phyloP scores from a whole-genome alignment of 2,329 filamentous ascomycete species.

The Keithomyces neogunnii region DNA sequence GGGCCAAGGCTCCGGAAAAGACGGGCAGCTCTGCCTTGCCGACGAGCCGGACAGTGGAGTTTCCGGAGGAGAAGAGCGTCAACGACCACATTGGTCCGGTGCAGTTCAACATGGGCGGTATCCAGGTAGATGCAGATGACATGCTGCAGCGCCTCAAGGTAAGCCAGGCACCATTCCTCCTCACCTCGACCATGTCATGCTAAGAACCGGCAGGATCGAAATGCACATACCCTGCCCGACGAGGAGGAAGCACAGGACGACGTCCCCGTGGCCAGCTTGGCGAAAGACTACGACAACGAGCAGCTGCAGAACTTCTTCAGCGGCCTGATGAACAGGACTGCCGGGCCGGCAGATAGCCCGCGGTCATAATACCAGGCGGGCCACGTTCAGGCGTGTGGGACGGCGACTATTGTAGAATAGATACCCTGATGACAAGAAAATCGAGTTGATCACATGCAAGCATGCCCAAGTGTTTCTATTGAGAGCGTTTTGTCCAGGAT shows the following conservation, averaged over 20 bases:
- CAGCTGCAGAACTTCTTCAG: constrained; percentile 52
- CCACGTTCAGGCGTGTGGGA: background rate
- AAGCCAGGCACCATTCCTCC: constrained; percentile 9
- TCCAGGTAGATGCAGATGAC: constrained; percentile 90
- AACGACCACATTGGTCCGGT: constrained; percentile 87
- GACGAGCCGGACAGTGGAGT: constrained; percentile 19
- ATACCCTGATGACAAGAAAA: constrained; percentile 25
- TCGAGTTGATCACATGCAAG: background rate
- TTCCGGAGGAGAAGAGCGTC: constrained; percentile 37
- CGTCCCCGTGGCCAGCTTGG: constrained; percentile 31
- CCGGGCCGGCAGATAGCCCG: constrained; percentile 14
- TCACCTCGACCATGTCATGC: background rate
- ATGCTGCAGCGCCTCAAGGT: constrained; percentile 85
- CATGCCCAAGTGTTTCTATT: background rate
- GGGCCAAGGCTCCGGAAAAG: constrained; percentile 45
- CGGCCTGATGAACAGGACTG: constrained; percentile 49
- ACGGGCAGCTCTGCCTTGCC: constrained; percentile 13
- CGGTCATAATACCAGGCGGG: constrained; percentile 6
- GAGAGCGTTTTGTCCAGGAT: background rate
- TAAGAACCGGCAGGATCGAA: constrained; percentile 41
- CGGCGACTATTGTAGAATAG: constrained; percentile 27
- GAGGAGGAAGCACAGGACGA: constrained; percentile 27
- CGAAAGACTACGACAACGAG: constrained; percentile 40
- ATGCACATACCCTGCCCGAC: constrained; percentile 38
- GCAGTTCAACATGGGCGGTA: constrained; percentile 97